Evolutionary conservation across 768 basidiomycete genomes (phyloP).

Genomic region (Phanerochaete sordida): DNA sequence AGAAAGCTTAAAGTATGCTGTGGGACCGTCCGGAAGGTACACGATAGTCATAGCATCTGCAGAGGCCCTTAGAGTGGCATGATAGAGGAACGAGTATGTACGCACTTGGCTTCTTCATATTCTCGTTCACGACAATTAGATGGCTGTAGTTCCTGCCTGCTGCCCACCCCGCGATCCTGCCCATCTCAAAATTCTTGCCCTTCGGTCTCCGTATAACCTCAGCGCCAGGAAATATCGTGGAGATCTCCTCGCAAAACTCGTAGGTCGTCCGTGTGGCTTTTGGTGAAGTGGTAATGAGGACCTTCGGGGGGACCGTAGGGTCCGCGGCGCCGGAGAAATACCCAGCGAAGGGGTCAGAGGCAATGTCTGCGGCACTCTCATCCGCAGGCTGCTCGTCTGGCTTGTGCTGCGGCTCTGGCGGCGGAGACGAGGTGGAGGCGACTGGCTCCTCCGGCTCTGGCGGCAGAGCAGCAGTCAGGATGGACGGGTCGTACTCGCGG

Average conservation of each 20-base stretch:
- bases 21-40: slow-evolving; percentile 88
- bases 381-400: slow-evolving; percentile 32
- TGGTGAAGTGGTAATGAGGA: slow-evolving; percentile 87
- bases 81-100: background rate
- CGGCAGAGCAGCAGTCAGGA: slow-evolving; percentile 52
- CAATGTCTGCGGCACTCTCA: slow-evolving; percentile 66
- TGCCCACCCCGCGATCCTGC: slow-evolving; percentile 91
- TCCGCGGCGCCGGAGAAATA: slow-evolving; percentile 71
- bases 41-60: slow-evolving; percentile 91
- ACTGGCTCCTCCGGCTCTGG: slow-evolving; percentile 15
- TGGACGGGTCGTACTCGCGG: slow-evolving; percentile 76
- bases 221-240: slow-evolving; percentile 87
- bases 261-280: slow-evolving; percentile 88
- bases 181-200: slow-evolving; percentile 88
- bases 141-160: slow-evolving; percentile 85
- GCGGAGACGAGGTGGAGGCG: slow-evolving; percentile 30
- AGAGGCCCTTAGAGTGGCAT: slow-evolving; percentile 12
- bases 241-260: slow-evolving; percentile 89
- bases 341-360: slow-evolving; percentile 71
- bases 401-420: slow-evolving; percentile 12
- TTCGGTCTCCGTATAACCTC: slow-evolving; percentile 86
- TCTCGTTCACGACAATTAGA: slow-evolving; percentile 91
- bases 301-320: slow-evolving; percentile 74
- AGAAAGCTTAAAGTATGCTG: slow-evolving; percentile 92
- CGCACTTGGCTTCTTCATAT: slow-evolving; percentile 91